These are phyloP conservation scores for Penicillium frequentans DNA, from an alignment of 2,329 filamentous ascomycete genomes.

Conservation along the genomic window DNA sequence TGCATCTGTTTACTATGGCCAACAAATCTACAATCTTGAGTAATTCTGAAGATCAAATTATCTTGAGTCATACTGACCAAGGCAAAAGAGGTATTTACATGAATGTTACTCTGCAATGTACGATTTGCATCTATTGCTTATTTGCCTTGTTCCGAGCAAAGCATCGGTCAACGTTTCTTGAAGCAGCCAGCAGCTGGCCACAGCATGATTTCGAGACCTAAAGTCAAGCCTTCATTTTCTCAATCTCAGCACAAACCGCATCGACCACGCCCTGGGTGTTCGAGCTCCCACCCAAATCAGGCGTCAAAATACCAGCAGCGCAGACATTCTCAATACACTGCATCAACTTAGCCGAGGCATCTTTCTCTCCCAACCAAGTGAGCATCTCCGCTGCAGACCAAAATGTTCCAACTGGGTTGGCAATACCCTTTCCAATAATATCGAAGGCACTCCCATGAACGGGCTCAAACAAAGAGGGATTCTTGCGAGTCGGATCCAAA, in stretches of 20 bases:
- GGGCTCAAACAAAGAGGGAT: conserved; percentile 63
- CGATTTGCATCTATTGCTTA: neutral
- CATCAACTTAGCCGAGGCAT: conserved; percentile 58
- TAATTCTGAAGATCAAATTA: neutral
- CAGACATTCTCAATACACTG: conserved; percentile 61
- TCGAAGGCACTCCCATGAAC: conserved; percentile 66
- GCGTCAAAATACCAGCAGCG: conserved; percentile 54
- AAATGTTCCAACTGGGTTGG: conserved; percentile 65
- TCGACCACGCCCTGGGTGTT: conserved; percentile 60
- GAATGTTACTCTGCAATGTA: neutral
- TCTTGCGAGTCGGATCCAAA: conserved; percentile 61
- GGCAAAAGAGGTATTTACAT: neutral
- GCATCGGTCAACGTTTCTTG: no score
- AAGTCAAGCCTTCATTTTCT: conserved; percentile 25
- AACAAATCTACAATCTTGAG: neutral
- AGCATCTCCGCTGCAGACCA: conserved; percentile 71
- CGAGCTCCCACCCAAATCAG: conserved; percentile 58
- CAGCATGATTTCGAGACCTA: neutral
- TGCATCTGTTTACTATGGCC: no score
- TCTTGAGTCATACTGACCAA: neutral
- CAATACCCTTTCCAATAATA: conserved; percentile 60
- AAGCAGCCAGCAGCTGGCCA: neutral
- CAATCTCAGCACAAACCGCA: conserved; percentile 54
- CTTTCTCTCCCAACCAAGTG: conserved; percentile 58
- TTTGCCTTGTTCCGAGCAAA: no score